Evolutionary conservation across 169 alveolate species (phyloP).

Genomic region (Amoebophrya sp.): DNA sequence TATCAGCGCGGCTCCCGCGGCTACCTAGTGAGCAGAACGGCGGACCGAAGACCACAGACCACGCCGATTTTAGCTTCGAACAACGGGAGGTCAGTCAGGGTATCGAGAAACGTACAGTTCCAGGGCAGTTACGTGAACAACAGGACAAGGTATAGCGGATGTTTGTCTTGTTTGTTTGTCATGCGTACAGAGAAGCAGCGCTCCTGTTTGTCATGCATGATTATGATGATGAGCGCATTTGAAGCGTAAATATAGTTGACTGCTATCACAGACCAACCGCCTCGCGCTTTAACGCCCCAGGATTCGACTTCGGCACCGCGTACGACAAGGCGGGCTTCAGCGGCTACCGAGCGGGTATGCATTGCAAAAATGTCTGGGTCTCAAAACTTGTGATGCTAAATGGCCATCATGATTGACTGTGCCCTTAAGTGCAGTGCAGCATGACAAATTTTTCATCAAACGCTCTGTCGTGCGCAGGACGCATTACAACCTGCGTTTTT

Average conservation of each 20-base stretch:
- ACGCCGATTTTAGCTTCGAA: not conserved
- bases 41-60: not conserved
- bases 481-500: no score
- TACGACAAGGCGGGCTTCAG: not conserved
- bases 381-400: no score
- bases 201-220: no score
- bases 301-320: not conserved
- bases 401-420: no score
- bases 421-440: no score
- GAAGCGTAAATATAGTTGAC: no score
- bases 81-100: not conserved
- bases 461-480: no score
- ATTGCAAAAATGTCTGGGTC: no score
- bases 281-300: not conserved
- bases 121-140: not conserved
- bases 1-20: not conserved
- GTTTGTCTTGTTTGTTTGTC: no score
- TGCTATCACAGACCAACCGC: not conserved
- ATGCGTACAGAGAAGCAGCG: no score
- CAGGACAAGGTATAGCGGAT: not conserved
- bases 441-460: no score
- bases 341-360: not conserved
- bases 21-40: not conserved
- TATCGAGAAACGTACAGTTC: not conserved
- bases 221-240: not conserved